These are phyloP conservation scores for Hansenula anomala DNA, from an alignment of 1,139 yeast species.

Conservation along the genomic window DNA sequence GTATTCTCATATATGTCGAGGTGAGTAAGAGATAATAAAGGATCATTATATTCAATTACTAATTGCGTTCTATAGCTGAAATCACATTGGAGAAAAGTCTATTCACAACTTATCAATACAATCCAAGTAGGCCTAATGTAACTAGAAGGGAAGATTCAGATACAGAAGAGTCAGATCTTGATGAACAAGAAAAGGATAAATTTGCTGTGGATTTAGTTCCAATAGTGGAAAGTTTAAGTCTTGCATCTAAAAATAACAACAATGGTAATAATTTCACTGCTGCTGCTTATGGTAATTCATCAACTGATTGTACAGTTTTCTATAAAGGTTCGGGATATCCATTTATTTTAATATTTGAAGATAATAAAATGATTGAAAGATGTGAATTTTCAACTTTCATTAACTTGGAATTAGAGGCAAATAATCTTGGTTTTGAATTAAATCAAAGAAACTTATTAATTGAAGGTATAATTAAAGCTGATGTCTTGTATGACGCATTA, in stretches of 20 bases:
- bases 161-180: slow-evolving; percentile 5
- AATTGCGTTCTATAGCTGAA: too few species aligned
- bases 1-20: slow-evolving; percentile 27
- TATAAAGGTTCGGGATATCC: slow-evolving; percentile 60
- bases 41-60: too few species aligned
- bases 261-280: too few species aligned
- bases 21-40: too few species aligned
- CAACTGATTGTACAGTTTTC: slow-evolving; percentile 41
- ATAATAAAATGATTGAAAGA: slow-evolving; percentile 59
- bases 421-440: slow-evolving; percentile 34
- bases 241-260: slow-evolving; percentile 30
- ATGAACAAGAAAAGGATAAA: slow-evolving; percentile 17
- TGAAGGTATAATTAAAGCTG: slow-evolving; percentile 67
- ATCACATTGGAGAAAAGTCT: slow-evolving; percentile 22
- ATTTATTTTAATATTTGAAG: slow-evolving; percentile 67
- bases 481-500: slow-evolving; percentile 56
- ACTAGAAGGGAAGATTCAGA: too few species aligned
- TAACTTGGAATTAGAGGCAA: slow-evolving; percentile 29
- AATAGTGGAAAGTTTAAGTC: slow-evolving; percentile 40
- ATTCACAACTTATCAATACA: slow-evolving; percentile 26
- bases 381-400: slow-evolving; percentile 61
- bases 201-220: slow-evolving; percentile 36
- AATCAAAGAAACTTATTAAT: slow-evolving; percentile 47
- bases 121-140: neutral
- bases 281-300: slow-evolving; percentile 4